phyloP scores from a whole-genome alignment of 192 early-diverging fungal genomes.

The Paraglomus brasilianum region DNA sequence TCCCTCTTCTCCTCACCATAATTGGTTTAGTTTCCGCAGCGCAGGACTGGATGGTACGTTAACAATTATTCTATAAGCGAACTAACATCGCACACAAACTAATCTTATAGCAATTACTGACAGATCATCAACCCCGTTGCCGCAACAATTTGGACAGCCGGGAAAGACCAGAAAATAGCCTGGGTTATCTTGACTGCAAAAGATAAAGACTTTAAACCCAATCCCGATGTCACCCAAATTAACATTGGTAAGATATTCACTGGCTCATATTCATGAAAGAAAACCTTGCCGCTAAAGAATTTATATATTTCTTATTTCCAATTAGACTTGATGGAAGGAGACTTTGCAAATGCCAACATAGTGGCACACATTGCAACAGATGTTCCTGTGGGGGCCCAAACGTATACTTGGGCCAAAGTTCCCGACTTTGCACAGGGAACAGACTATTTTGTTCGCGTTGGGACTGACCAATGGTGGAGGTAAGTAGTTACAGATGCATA shows the following conservation, averaged over 20 bases:
- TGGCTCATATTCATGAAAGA: background rate
- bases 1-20: background rate
- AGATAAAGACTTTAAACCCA: background rate
- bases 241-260: background rate
- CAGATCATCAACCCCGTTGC: background rate
- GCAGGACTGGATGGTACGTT: background rate
- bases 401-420: background rate
- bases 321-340: slow-evolving; percentile 4
- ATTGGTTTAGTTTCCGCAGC: background rate
- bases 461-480: background rate
- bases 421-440: background rate
- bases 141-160: background rate
- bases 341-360: background rate
- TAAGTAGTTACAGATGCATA: background rate
- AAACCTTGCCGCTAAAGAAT: background rate
- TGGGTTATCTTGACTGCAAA: background rate
- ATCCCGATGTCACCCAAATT: background rate
- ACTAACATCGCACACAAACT: background rate
- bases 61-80: background rate
- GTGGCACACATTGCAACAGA: background rate
- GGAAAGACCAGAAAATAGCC: background rate
- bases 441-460: background rate
- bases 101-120: background rate
- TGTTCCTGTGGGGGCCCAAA: background rate
- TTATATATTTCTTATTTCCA: background rate